A percentile compares a stretch with the other conserved stretches of the same genome.
These are phyloP conservation scores for Mycena polygramma DNA, from an alignment of 768 basidiomycete species.

Conservation along the genomic window DNA sequence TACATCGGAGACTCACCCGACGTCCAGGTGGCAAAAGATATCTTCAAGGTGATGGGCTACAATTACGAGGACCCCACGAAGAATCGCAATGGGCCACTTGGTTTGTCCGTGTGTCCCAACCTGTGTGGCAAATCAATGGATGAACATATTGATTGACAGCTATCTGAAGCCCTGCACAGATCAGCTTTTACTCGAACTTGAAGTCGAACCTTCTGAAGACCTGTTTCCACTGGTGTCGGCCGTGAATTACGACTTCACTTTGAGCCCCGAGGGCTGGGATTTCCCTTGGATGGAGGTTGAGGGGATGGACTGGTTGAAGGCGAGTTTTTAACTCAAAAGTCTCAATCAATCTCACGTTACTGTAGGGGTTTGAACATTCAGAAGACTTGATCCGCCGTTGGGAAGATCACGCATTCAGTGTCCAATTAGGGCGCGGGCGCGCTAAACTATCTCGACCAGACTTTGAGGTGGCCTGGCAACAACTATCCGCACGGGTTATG, in stretches of 20 bases:
- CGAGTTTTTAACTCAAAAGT: not conserved
- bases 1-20: not conserved
- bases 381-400: not conserved
- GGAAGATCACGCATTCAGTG: not conserved
- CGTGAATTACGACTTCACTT: not conserved
- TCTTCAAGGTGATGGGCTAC: slow-evolving; percentile 1
- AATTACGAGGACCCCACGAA: not conserved
- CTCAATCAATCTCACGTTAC: not conserved
- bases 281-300: not conserved
- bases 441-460: too few relatives aligned
- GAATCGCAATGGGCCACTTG: not conserved
- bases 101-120: not conserved
- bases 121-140: too few relatives aligned
- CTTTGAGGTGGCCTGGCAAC: too few relatives aligned
- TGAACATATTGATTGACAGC: not conserved
- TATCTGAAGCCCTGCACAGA: not conserved
- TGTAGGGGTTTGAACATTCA: not conserved
- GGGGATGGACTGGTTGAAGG: not conserved
- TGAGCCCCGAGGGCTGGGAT: too few relatives aligned
- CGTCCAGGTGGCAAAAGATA: not conserved
- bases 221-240: not conserved
- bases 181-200: not conserved
- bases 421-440: too few relatives aligned
- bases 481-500: not conserved
- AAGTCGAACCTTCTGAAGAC: not conserved